Conservation (phyloP, 441 rosid genomes). For the Pelargonium myrrhifolium region DNA sequence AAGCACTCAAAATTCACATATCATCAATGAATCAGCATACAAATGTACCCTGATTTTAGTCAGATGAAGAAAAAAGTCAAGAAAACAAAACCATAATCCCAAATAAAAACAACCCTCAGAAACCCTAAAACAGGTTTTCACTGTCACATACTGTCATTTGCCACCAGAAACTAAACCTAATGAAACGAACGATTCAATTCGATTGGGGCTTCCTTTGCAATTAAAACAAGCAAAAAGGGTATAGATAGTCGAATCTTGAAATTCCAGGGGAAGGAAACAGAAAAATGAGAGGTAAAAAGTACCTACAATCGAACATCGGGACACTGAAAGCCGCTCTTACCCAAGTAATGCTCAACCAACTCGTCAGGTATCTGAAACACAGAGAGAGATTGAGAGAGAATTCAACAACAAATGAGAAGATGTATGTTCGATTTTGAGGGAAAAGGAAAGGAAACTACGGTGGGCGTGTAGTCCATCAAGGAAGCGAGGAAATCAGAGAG, state of each 20-base stretch:
- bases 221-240: no score
- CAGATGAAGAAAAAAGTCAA: not conserved
- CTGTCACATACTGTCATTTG: not conserved
- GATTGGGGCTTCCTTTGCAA: no score
- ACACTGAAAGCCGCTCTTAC: slow-evolving; percentile 88
- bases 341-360: slow-evolving; percentile 84
- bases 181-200: no score
- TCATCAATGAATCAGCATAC: not conserved
- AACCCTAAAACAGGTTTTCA: not conserved
- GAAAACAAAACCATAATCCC: not conserved
- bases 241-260: not conserved
- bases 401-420: not conserved
- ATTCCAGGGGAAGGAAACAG: not conserved
- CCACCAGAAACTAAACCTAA: not conserved
- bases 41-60: not conserved
- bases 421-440: not conserved
- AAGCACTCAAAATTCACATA: not conserved
- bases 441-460: slow-evolving; percentile 29
- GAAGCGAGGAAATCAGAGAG: slow-evolving; percentile 75
- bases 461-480: slow-evolving; percentile 80
- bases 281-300: slow-evolving; percentile 14
- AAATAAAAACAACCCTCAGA: no score
- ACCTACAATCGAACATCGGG: slow-evolving; percentile 93
- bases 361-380: slow-evolving; percentile 74
- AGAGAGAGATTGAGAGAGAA: not conserved